phyloP scores from a whole-genome alignment of 345 rosid genomes.

The Dipteronia dyeriana region DNA sequence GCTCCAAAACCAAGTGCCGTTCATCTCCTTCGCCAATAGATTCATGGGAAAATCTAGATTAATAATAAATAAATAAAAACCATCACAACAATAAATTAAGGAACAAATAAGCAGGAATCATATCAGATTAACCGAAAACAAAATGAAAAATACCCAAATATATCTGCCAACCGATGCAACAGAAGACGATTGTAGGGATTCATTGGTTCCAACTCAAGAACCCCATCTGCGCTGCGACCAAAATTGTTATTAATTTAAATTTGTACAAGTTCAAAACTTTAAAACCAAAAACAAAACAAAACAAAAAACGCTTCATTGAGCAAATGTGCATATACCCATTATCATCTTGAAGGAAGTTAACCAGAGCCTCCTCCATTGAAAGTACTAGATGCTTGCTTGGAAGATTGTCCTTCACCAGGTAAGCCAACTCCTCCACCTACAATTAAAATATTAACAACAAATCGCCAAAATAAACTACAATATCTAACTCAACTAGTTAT shows the following conservation, averaged over 20 bases:
- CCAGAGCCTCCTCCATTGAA: slow-evolving; percentile 60
- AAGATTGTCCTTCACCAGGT: slow-evolving; percentile 61
- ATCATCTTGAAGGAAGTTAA: slow-evolving; percentile 50
- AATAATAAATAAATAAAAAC: slow-evolving; percentile 5
- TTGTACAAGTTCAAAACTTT: not conserved
- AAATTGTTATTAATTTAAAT: slow-evolving; percentile 5
- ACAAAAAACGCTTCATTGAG: not conserved
- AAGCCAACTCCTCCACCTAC: slow-evolving; percentile 74
- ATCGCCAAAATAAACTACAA: not conserved
- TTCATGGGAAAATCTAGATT: slow-evolving; percentile 59
- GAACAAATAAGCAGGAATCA: not conserved
- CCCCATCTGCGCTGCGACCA: slow-evolving; percentile 51
- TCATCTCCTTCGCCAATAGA: slow-evolving; percentile 70
- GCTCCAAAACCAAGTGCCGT: slow-evolving; percentile 54
- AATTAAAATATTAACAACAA: not conserved
- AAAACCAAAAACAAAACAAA: not conserved
- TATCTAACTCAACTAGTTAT: not conserved
- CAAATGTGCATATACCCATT: slow-evolving; percentile 29
- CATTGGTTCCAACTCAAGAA: slow-evolving; percentile 71
- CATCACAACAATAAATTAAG: not conserved
- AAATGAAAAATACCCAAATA: slow-evolving; percentile 50
- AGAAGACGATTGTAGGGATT: slow-evolving; percentile 66
- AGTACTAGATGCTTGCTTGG: slow-evolving; percentile 64
- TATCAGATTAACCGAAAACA: not conserved
- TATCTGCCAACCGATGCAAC: slow-evolving; percentile 67